These are phyloP conservation scores for Camelina sativa DNA, from an alignment of 345 rosid genomes.

Conservation along the genomic window DNA sequence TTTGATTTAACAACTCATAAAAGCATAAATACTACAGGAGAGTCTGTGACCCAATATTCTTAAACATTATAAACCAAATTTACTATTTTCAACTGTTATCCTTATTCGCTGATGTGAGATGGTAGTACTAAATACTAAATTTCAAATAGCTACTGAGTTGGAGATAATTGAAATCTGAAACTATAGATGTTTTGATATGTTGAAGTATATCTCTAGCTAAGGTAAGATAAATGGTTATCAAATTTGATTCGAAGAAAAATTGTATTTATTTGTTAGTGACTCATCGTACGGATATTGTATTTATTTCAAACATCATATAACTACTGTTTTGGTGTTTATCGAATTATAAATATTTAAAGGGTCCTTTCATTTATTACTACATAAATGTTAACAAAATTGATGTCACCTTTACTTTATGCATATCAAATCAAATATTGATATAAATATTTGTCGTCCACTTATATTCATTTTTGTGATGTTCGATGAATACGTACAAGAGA, in stretches of 20 bases:
- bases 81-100: neutral
- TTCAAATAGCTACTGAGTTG: neutral
- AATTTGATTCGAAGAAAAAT: neutral
- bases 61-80: neutral
- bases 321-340: neutral
- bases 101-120: neutral
- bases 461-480: neutral
- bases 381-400: neutral
- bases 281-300: neutral
- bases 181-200: neutral
- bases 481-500: constrained; percentile 14
- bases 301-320: neutral
- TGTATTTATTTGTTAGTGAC: neutral
- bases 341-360: neutral
- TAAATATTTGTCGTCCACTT: neutral
- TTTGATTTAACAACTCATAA: neutral
- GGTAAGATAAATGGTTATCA: neutral
- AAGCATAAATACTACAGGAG: neutral
- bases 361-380: neutral
- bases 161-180: neutral
- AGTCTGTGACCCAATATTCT: neutral
- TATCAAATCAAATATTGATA: neutral
- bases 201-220: neutral
- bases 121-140: neutral
- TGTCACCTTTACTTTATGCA: neutral